Evolutionary conservation across 2,329 filamentous ascomycete species (phyloP), one percentile per base, ranked within the genome.

Genomic region (Capronia coronata): DNA sequence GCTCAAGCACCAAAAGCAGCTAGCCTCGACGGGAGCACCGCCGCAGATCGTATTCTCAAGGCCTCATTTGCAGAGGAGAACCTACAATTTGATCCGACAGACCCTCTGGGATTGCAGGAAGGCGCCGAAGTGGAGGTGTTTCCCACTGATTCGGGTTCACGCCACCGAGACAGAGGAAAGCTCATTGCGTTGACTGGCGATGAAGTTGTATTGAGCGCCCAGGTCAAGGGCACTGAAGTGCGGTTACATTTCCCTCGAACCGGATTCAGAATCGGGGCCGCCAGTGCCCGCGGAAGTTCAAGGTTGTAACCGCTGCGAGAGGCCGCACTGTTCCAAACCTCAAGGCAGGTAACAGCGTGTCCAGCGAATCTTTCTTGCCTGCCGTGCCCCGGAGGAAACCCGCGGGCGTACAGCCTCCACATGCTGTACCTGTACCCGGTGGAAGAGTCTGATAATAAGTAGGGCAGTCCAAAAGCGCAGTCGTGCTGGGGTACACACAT

Each of bases 81-180:
- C 32, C 65, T 62, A 9, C 58, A 49, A 0, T 69, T 82, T 2
- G 75, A 80, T 52, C 63, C 54, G 10, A 56, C 57, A 3, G 81
- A 86, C 62, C 74, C 76, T 2, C 65, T 75, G 42, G 71, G 72
- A 0, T 61, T 87, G 53, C 65, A 66, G 43, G 70, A 66, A 52
- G 83, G 82, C 1, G 69, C 77, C 23, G 54, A 63, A 38, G 77
- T 87, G 2, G 68, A 74, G 62, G 65, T 85, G 21, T 80, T 74
- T 70, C 83, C 82, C 3, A 76, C 74, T 1, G 83, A 87, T 62
- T 76, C 76, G 38, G 83, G 82, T 4, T 73, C 68, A 45, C 71
- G 64, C n/a, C 72, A 81, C 61, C 76, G 73, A 56, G 83, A 86
- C 60, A 61, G 63, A 1, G 83, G 83, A 0, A 67, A 49, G 35